These are phyloP conservation scores for Ophiognomonia clavigignenti-juglandacearum DNA, from an alignment of 2,329 filamentous ascomycete species.

Conservation along the genomic window DNA sequence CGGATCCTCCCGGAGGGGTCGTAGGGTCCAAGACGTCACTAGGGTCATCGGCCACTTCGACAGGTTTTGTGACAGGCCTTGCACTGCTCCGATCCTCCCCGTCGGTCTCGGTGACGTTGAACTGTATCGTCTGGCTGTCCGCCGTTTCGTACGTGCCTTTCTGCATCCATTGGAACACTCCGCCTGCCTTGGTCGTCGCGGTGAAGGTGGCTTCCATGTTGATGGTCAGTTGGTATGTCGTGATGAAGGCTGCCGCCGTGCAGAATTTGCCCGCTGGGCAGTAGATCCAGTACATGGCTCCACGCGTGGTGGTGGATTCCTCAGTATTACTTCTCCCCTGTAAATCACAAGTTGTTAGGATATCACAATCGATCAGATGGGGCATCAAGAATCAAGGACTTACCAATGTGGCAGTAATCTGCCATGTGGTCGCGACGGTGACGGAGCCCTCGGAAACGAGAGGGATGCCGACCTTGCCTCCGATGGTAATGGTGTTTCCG, in stretches of 20 bases:
- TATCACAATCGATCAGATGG: too few relatives aligned
- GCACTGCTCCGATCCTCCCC: too few relatives aligned
- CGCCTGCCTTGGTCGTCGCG: constrained; percentile 12
- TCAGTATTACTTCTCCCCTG: too few relatives aligned
- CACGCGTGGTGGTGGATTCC: constrained; percentile 11
- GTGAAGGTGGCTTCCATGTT: constrained; percentile 15
- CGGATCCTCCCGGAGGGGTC: too few relatives aligned
- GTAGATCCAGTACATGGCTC: constrained; percentile 13
- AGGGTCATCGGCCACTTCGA: too few relatives aligned
- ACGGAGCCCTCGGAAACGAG: neutral
- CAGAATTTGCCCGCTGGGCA: constrained; percentile 16
- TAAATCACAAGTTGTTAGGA: too few relatives aligned
- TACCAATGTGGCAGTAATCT: too few relatives aligned
- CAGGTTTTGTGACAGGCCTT: too few relatives aligned
- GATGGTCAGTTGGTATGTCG: constrained; percentile 15
- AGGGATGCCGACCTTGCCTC: neutral
- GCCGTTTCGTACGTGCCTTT: constrained; percentile 12
- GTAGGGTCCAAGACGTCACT: too few relatives aligned
- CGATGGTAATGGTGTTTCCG: too few relatives aligned
- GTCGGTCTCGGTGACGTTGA: constrained; percentile 12
- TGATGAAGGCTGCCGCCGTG: constrained; percentile 15
- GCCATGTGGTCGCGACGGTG: too few relatives aligned
- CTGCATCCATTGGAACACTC: constrained; percentile 13
- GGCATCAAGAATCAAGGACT: too few relatives aligned
- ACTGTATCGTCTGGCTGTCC: constrained; percentile 12